These are phyloP conservation scores for Eucalyptus curtisii DNA, from an alignment of 345 rosid species.

Conservation along the genomic window DNA sequence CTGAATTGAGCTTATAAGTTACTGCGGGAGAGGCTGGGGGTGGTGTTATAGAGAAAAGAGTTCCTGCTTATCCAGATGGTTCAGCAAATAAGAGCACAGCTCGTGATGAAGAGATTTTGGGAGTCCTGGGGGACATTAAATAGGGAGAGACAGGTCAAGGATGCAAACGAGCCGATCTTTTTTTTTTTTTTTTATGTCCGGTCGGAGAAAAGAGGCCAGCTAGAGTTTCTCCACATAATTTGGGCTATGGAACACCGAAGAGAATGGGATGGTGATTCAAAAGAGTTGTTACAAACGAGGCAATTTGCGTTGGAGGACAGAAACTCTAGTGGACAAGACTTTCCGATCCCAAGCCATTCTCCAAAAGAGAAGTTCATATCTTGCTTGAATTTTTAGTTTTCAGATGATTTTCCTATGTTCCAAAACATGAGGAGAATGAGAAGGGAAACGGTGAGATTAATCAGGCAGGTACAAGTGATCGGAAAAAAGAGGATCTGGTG, in stretches of 20 bases:
- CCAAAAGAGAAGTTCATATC: not conserved
- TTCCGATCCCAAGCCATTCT: not conserved
- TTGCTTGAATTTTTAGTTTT: not conserved
- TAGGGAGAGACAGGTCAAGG: not conserved
- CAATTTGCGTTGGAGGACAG: not conserved
- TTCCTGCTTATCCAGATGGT: not conserved
- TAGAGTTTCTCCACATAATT: not conserved
- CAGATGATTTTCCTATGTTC: not conserved
- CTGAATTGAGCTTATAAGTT: not conserved
- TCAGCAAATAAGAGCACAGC: not conserved
- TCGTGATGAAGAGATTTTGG: not conserved
- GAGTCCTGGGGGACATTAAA: not conserved
- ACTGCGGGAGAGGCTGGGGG: not conserved
- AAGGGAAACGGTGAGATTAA: not conserved
- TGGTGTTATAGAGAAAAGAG: not conserved
- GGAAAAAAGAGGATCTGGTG: not conserved
- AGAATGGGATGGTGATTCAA: not conserved
- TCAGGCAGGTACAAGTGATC: not conserved
- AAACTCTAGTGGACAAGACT: not conserved
- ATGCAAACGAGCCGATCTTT: not conserved
- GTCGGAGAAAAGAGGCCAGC: not conserved
- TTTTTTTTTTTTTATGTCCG: too few relatives aligned
- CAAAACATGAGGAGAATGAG: not conserved
- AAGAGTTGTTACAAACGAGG: not conserved
- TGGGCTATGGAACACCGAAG: not conserved